A percentile compares a stretch with the other conserved stretches of the same genome.
Conservation (phyloP, 345 rosid species). For the Hirschfeldia incana region DNA sequence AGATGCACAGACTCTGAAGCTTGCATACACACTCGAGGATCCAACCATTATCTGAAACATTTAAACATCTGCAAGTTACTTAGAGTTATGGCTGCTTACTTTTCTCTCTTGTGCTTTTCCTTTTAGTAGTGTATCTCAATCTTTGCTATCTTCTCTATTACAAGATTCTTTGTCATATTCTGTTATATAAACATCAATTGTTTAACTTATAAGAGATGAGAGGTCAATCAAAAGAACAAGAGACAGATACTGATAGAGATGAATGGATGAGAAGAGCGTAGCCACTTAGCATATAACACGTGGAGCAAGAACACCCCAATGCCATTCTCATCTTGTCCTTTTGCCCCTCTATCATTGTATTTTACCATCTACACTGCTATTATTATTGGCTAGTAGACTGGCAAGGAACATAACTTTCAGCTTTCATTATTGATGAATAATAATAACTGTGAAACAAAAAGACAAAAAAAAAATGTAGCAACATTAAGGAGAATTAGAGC, state of each 20-base stretch:
- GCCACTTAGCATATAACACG: background rate
- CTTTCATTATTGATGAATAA: constrained; percentile 29
- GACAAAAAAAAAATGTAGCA: background rate
- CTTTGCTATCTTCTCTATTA: constrained; percentile 67
- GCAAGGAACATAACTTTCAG: background rate
- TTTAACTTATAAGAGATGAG: background rate
- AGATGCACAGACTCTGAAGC: constrained; percentile 65
- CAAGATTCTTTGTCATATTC: constrained; percentile 50
- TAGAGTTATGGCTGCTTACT: constrained; percentile 70
- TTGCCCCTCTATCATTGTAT: background rate
- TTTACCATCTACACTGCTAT: background rate
- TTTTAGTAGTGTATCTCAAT: constrained; percentile 49
- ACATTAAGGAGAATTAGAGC: constrained; percentile 69
- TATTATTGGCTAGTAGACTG: background rate
- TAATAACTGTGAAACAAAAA: constrained; percentile 16
- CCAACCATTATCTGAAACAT: constrained; percentile 91
- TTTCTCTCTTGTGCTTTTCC: constrained; percentile 74
- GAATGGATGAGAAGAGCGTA: background rate
- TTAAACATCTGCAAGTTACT: constrained; percentile 88
- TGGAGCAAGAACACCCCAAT: background rate
- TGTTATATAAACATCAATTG: background rate
- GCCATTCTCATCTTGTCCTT: constrained; percentile 3
- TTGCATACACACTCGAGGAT: constrained; percentile 87
- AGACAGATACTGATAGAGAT: background rate
- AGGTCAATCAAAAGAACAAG: background rate